Conservation (phyloP, 2,329 filamentous ascomycete species). For the Xylaria sp. region DNA sequence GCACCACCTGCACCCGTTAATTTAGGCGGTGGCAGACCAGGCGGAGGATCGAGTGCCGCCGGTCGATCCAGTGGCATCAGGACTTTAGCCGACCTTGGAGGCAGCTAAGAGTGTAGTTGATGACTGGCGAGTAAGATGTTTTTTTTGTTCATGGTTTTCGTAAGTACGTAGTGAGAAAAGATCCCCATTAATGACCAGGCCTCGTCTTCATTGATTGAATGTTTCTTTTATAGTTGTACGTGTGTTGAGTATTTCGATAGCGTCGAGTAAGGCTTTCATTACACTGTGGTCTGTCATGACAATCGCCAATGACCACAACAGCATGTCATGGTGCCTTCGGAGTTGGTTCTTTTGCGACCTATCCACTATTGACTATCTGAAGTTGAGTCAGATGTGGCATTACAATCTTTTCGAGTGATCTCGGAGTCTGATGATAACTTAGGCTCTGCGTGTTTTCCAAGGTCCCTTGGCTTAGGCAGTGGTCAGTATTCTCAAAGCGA, state of each 20-base stretch:
- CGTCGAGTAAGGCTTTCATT: background rate
- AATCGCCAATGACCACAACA: no score
- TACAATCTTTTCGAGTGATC: no score
- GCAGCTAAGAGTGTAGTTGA: slow-evolving; percentile 17
- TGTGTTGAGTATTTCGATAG: background rate
- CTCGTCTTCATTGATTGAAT: background rate
- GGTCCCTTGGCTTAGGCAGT: no score
- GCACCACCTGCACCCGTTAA: slow-evolving; percentile 22
- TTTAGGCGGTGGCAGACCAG: slow-evolving; percentile 25
- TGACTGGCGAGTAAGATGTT: background rate
- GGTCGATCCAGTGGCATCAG: slow-evolving; percentile 33
- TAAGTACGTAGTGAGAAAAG: background rate
- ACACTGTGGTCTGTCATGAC: background rate
- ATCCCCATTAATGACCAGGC: slow-evolving; percentile 11
- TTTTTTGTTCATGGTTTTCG: background rate
- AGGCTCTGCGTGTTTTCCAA: no score
- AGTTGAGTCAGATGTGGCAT: no score
- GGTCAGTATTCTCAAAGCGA: no score
- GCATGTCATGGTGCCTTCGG: no score
- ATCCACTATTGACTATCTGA: no score
- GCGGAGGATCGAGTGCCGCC: slow-evolving; percentile 25
- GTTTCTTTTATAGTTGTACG: background rate
- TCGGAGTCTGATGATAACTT: no score
- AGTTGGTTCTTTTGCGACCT: no score
- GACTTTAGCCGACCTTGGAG: slow-evolving; percentile 50